Percentiles rank a stretch among this genome's conserved stretches.
phyloP scores from a whole-genome alignment of 805 yeast species.

The Nakazawaea ambrosiae region DNA sequence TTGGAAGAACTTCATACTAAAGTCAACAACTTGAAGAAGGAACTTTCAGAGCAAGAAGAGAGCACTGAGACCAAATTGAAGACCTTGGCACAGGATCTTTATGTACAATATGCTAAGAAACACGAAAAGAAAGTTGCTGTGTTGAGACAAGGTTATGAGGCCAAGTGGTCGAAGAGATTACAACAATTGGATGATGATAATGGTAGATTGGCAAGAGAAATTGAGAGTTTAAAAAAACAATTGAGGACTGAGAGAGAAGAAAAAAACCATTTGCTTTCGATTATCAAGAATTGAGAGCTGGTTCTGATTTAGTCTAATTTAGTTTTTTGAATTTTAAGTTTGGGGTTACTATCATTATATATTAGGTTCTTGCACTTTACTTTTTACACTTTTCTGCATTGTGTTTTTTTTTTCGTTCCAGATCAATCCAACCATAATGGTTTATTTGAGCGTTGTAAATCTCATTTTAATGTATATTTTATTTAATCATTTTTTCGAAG shows the following conservation, averaged over 20 bases:
- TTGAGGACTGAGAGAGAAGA: constrained; percentile 47
- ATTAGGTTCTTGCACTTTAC: too few relatives aligned
- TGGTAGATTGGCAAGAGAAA: constrained; percentile 38
- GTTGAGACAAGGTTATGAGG: constrained; percentile 51
- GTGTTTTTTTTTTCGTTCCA: too few relatives aligned
- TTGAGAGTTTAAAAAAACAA: constrained; percentile 44
- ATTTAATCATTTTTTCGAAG: too few relatives aligned
- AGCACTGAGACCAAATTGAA: constrained; percentile 50
- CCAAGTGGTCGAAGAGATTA: constrained; percentile 40
- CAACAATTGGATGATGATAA: constrained; percentile 35
- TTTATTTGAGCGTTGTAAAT: too few relatives aligned
- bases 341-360: too few relatives aligned
- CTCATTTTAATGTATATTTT: too few relatives aligned
- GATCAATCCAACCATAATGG: too few relatives aligned
- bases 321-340: too few relatives aligned
- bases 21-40: constrained; percentile 16
- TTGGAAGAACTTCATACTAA: background rate
- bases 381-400: too few relatives aligned
- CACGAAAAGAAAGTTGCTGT: constrained; percentile 67
- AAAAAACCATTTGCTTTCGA: constrained; percentile 37
- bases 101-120: constrained; percentile 67
- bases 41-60: constrained; percentile 31
- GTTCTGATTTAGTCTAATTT: background rate
- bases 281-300: background rate
- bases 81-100: constrained; percentile 61